Conservation (phyloP, 1,139 yeast species). For the Saccharomyces hybrid region DNA sequence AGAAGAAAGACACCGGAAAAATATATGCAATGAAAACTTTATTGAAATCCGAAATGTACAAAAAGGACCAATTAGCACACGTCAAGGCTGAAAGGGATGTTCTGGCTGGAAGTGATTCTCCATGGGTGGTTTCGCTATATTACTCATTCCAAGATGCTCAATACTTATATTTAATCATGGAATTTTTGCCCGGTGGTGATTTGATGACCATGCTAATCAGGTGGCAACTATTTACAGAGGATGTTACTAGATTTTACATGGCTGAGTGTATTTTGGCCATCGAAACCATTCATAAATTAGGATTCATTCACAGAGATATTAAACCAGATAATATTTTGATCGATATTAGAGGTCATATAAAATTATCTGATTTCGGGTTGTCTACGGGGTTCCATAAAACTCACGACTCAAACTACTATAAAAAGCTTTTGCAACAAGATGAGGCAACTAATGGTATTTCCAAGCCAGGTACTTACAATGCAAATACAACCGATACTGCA, state of each 20-base stretch:
- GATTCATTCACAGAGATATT: conserved; percentile 74
- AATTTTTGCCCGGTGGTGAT: conserved; percentile 80
- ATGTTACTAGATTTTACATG: conserved; percentile 75
- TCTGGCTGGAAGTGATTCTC: conserved; percentile 75
- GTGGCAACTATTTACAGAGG: conserved; percentile 82
- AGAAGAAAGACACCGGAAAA: conserved; percentile 72
- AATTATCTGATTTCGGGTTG: conserved; percentile 73
- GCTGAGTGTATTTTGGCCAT: conserved; percentile 82
- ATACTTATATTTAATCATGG: conserved; percentile 72
- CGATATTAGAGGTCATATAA: conserved; percentile 73
- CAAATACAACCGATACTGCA: conserved; percentile 13
- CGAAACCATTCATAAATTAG: conserved; percentile 73
- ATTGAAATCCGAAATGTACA: conserved; percentile 72
- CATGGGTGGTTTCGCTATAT: conserved; percentile 78
- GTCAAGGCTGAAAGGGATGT: conserved; percentile 84
- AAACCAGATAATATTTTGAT: conserved; percentile 79
- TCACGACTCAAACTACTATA: conserved; percentile 71
- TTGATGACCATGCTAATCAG: conserved; percentile 80
- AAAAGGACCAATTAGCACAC: conserved; percentile 75
- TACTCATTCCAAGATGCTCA: conserved; percentile 76
- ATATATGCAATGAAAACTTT: conserved; percentile 81
- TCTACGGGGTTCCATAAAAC: conserved; percentile 83
- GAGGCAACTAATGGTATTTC: conserved; percentile 25
- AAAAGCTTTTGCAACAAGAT: conserved; percentile 62
- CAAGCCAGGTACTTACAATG: conserved; percentile 28